Base-by-base conservation (phyloP, 345 rosid genomes). In the Eucalyptus pauciflora region DNA sequence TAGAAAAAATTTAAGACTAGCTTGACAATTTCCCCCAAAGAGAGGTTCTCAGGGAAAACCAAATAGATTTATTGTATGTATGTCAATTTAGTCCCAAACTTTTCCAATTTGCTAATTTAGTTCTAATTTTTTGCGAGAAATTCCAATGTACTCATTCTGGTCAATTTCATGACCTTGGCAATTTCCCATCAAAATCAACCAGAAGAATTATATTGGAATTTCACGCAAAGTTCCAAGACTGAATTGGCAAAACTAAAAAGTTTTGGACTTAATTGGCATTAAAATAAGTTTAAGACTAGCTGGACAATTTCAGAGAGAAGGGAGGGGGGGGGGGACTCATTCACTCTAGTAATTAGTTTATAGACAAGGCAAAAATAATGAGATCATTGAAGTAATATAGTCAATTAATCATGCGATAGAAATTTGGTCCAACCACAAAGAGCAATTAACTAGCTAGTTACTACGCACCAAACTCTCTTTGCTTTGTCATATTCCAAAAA, bases 171-270 rank as follows among this genome's bases (percentile, higher is more conserved):
- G 3, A 15, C 37, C 18, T 14, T 31, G 16, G 10, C 10, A 16
- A 64, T n/a, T 64, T 64, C 76, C 76, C 7, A 9, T 4, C 20
- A 67, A 67, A 67, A n/a, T 67, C 17, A 17, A n/a, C 41, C 1
- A 1, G 41, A 31, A 31, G 3, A 67, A 64, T 29, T 64, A n/a
- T n/a, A 64, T 64, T 64, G 18, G 1, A 64, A 67, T n/a, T 67
- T 31, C 22, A 0, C 2, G 11, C 10, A 31, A 6, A 7, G 11
- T 3, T 15, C 20, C 15, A 67, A 4, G 22, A n/a, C 11, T 5
- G 0, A 67, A 64, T 64, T 64, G 5, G 37, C 10, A 64, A 64
- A 64, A 64, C 2, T n/a, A 8, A 64, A n/a, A 64, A n/a, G 10
- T 64, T 64, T 64, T 29, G 11, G 0, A 64, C 6, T 64, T n/a